Conservation (phyloP, 768 basidiomycete species). For the Dictyophora rubrovolvata region DNA sequence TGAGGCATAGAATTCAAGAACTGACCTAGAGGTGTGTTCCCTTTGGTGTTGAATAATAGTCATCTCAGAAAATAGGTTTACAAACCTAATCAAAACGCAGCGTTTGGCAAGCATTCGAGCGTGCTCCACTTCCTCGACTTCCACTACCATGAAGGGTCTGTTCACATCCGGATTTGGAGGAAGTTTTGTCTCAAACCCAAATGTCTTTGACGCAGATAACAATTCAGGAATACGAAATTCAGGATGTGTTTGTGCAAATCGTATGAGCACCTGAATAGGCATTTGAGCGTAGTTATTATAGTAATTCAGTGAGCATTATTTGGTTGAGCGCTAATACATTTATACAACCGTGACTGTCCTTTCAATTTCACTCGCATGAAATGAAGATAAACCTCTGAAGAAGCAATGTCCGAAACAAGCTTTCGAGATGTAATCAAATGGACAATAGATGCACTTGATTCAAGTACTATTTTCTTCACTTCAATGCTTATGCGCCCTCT, state of each 20-base stretch:
- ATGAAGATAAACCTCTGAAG: no score
- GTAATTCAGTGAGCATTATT: background rate
- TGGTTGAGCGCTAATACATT: background rate
- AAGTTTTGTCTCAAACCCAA: constrained; percentile 52
- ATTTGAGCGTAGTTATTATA: constrained; percentile 8
- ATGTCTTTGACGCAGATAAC: constrained; percentile 60
- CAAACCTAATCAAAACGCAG: constrained; percentile 78
- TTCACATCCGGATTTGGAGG: constrained; percentile 39
- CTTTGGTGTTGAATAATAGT: constrained; percentile 1
- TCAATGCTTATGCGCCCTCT: background rate
- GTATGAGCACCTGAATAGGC: constrained; percentile 41
- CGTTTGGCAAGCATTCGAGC: constrained; percentile 62
- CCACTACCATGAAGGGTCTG: constrained; percentile 67
- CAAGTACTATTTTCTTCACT: background rate
- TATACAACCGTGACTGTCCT: background rate
- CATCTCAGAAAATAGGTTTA: constrained; percentile 10
- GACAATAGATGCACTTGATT: background rate
- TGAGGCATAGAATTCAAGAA: constrained; percentile 70
- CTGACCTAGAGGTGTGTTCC: constrained; percentile 37
- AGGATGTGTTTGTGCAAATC: constrained; percentile 72
- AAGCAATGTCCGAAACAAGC: no score
- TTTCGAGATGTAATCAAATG: background rate
- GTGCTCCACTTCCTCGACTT: constrained; percentile 60
- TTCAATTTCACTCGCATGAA: no score
- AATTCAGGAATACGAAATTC: constrained; percentile 84